Evolutionary conservation across 1,284 basidiomycete genomes (phyloP).

Genomic region (Xerocomus alliaceus): DNA sequence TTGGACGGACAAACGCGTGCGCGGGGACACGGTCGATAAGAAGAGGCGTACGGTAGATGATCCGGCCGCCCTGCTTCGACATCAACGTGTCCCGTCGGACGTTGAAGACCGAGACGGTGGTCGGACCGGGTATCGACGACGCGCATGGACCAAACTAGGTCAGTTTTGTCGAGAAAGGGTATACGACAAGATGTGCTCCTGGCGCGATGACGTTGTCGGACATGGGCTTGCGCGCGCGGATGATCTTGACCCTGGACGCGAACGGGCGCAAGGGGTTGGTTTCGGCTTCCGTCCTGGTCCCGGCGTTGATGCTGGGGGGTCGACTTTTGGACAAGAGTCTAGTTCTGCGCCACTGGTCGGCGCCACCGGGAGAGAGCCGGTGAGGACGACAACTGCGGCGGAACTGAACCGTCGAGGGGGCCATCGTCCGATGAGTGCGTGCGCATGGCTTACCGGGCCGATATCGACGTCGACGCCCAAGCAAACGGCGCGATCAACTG

Average conservation of each 20-base stretch:
- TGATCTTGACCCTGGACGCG: background rate
- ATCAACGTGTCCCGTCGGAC: background rate
- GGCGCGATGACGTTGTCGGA: constrained; percentile 6
- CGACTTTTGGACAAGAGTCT: background rate
- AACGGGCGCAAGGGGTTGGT: too few relatives aligned
- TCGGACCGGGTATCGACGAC: background rate
- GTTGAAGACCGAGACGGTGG: background rate
- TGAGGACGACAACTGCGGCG: background rate
- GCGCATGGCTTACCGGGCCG: background rate
- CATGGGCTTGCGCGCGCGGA: background rate
- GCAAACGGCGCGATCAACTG: background rate
- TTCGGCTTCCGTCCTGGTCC: background rate
- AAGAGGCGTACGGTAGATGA: constrained; percentile 11
- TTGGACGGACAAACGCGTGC: background rate
- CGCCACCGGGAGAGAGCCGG: constrained; percentile 18
- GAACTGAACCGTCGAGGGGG: background rate
- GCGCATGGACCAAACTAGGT: constrained; percentile 8
- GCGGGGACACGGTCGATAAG: background rate
- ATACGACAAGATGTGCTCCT: constrained; percentile 12
- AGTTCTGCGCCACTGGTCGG: constrained; percentile 19
- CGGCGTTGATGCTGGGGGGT: background rate
- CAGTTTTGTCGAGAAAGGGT: constrained; percentile 8
- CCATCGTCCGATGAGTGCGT: constrained; percentile 5
- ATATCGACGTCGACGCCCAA: constrained; percentile 9
- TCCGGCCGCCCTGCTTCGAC: constrained; percentile 27